Base-by-base conservation (phyloP, 2,329 filamentous ascomycete species). In the Colletotrichum sublineola region DNA sequence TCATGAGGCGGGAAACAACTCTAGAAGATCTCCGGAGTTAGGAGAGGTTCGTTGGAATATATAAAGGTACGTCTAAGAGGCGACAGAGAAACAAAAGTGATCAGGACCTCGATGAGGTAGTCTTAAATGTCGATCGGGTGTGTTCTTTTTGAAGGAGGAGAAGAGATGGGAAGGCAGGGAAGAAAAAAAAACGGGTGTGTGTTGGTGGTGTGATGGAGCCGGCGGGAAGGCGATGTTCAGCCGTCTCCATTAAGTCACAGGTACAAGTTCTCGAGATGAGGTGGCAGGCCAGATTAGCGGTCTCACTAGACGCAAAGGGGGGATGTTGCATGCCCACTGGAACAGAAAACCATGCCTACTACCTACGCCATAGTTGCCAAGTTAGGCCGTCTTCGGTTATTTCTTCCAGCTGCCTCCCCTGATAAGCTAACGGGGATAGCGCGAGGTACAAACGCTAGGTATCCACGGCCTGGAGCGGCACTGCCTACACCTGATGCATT, bases 1-100 rank as follows among this genome's bases (percentile, higher is more conserved):
- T 81, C 82, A 84, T 84, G 75, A 78, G 79, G 63, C 57, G 67
- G 44, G 36, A 18, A 50, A 58, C 46, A 61, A 31, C 31, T 36
- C 53, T 55, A 64, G 60, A 33, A 62, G 70, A 72, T 65, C 24
- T 24, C 24, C 24, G 58, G 72, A 63, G 58, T 50, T 58, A 68
- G 57, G 55, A 44, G 70, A 48, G 58, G 62, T 67, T 71, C 64
- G 56, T 52, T 67, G 48, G 68, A 2, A 66, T 69, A 52, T 63
- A 53, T 65, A 72, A 67, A 38, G 62, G 66, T 67, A 68, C 66
- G 68, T 65, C 68, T 65, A 73, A 40, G 29, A 46, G 44, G 7
- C 18, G 44, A 46, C 15, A 15, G 18, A 40, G 36, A 14, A 56
- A 38, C 42, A 53, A 53, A 42, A 63, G 61, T 65, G 70, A 70